phyloP scores from a whole-genome alignment of 2,329 filamentous ascomycete genomes.

The Mycosphaerelloides madeirae region DNA sequence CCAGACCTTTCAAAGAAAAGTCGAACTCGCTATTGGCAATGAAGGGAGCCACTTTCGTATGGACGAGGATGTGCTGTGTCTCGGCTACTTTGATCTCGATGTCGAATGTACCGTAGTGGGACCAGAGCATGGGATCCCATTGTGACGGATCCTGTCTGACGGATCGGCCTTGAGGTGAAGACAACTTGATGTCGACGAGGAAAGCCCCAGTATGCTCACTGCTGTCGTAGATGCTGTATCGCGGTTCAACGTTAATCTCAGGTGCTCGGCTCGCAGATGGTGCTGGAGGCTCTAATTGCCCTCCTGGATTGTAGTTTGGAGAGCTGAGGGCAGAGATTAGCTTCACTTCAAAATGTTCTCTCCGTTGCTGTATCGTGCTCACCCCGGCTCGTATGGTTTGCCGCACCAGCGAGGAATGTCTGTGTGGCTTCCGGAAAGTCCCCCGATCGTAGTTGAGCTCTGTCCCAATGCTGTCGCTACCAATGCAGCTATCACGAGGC shows the following conservation, averaged over 20 bases:
- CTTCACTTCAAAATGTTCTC: not conserved
- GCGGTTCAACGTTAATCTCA: constrained; percentile 40
- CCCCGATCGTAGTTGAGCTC: constrained; percentile 15
- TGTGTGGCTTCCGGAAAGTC: constrained; percentile 25
- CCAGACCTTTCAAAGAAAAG: constrained; percentile 33
- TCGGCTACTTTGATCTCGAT: constrained; percentile 15
- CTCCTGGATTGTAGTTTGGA: constrained; percentile 46
- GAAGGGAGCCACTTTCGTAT: constrained; percentile 33
- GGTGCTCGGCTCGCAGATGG: constrained; percentile 41
- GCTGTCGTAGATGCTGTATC: constrained; percentile 46
- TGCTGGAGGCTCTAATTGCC: constrained; percentile 41
- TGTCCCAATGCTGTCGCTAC: not conserved
- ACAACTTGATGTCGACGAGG: constrained; percentile 41
- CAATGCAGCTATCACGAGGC: not conserved
- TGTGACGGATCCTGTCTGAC: constrained; percentile 17
- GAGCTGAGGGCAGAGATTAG: constrained; percentile 31
- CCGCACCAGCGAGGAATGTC: constrained; percentile 48
- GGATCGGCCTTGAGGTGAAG: constrained; percentile 36
- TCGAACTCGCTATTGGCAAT: constrained; percentile 34
- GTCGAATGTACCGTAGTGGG: constrained; percentile 7
- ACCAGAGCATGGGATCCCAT: not conserved
- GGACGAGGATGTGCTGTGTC: constrained; percentile 12
- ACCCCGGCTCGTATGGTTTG: constrained; percentile 39
- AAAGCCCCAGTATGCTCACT: constrained; percentile 38
- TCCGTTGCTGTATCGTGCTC: not conserved